phyloP scores from a whole-genome alignment of 1,139 yeast species.

The Candida glucosophila region DNA sequence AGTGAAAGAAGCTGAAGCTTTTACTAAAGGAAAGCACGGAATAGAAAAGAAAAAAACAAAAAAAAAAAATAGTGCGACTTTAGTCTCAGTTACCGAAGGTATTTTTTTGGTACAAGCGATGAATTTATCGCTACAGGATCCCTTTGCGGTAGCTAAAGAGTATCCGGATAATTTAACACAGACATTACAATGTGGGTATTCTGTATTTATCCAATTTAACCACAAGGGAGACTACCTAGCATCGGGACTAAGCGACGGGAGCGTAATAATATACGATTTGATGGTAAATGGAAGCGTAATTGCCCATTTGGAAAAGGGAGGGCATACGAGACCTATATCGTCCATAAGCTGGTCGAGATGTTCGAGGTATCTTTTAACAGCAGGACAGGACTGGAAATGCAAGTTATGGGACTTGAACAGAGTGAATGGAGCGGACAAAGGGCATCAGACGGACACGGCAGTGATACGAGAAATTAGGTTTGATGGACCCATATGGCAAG shows the following conservation, averaged over 20 bases:
- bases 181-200: slow-evolving; percentile 59
- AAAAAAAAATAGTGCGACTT: neutral
- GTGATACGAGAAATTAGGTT: slow-evolving; percentile 41
- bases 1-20: no score
- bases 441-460: slow-evolving; percentile 45
- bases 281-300: slow-evolving; percentile 48
- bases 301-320: slow-evolving; percentile 42
- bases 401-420: slow-evolving; percentile 69
- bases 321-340: slow-evolving; percentile 68
- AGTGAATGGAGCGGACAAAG: slow-evolving; percentile 14
- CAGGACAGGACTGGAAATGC: slow-evolving; percentile 82
- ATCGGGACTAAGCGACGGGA: slow-evolving; percentile 74
- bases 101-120: slow-evolving; percentile 23
- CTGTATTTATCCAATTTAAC: slow-evolving; percentile 68
- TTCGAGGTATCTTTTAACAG: slow-evolving; percentile 62
- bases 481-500: slow-evolving; percentile 69
- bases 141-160: slow-evolving; percentile 87
- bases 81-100: neutral
- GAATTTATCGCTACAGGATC: slow-evolving; percentile 86
- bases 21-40: neutral
- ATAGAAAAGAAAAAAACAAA: slow-evolving; percentile 1
- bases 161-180: slow-evolving; percentile 77
- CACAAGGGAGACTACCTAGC: slow-evolving; percentile 83
- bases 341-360: slow-evolving; percentile 71
- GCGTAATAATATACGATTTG: slow-evolving; percentile 69